A percentile compares a stretch with the other conserved stretches of the same genome.
phyloP scores from a whole-genome alignment of 805 yeast species.

The Starmerella ratchasimensis region DNA sequence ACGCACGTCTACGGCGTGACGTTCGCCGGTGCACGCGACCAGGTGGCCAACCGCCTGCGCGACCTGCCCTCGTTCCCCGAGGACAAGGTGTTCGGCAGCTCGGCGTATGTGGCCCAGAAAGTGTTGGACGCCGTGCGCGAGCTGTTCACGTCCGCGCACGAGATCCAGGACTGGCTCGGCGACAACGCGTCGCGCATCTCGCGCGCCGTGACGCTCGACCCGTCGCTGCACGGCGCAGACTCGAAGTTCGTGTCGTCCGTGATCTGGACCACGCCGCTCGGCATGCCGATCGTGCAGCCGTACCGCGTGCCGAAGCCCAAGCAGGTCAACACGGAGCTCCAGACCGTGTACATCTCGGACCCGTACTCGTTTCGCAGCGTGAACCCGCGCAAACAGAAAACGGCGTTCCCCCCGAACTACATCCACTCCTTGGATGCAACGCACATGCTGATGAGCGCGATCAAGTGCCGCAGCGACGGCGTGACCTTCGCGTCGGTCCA shows the following conservation, averaged over 20 bases:
- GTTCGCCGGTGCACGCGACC: constrained; percentile 80
- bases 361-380: constrained; percentile 77
- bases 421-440: constrained; percentile 94
- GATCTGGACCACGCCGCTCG: constrained; percentile 95
- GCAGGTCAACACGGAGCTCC: constrained; percentile 68
- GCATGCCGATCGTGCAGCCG: constrained; percentile 94
- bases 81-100: constrained; percentile 34
- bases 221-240: constrained; percentile 12
- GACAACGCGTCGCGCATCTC: constrained; percentile 70
- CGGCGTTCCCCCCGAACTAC: constrained; percentile 91
- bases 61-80: constrained; percentile 40
- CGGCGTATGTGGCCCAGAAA: constrained; percentile 57
- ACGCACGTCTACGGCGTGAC: constrained; percentile 97
- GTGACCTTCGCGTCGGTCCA: constrained; percentile 87
- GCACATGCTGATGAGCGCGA: constrained; percentile 85
- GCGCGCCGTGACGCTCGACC: constrained; percentile 48
- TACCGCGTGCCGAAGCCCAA: constrained; percentile 57
- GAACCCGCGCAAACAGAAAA: constrained; percentile 74
- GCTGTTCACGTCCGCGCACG: constrained; percentile 81
- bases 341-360: constrained; percentile 73
- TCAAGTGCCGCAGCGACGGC: constrained; percentile 50
- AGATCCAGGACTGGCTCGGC: constrained; percentile 92
- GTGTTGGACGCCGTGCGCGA: constrained; percentile 78
- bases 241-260: constrained; percentile 62
- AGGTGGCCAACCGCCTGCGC: constrained; percentile 64